Base-by-base conservation (phyloP, 2,329 filamentous ascomycete species). In the Diplocarpon rosae region DNA sequence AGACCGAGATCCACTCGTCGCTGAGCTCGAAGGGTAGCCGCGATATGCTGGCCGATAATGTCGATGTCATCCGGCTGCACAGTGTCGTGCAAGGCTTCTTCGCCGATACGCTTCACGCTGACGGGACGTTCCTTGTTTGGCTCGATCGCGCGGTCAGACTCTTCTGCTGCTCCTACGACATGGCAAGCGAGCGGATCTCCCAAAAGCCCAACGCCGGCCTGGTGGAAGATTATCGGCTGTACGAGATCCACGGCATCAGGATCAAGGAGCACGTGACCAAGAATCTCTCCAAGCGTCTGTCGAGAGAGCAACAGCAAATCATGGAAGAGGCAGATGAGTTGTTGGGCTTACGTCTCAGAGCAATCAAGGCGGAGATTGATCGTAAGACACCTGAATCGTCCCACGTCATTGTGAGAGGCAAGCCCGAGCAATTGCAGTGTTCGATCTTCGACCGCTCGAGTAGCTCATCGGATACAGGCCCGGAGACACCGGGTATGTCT, bases 1-100 rank as follows among this genome's bases (percentile, higher is more conserved):
- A 66, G 17, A 27, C 27, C 3, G 27, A 42, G 1, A 35, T 51
- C n/a, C 51, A 55, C 28, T 59, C 54, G 3, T 60, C 56, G 6
- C 58, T 56, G 35, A 57, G 51, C 24, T 59, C 58, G 3, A 55
- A 54, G 38, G 62, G 65, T 2, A 72, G 68, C 6, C 63, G 58
- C 43, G 66, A 71, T 46, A 64, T 65, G 56, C 52, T 63, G 2
- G 59, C 63, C 10, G 70, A 73, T 30, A 66, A 61, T 33, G 60
- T 74, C 7, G 72, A 76, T 43, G 66, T 73, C 15, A 64, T 76
- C 1, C 59, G 67, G 17, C 60, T 75, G 7, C 72, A 75, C 50
- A 67, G 66, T 28, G 70, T 75, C 5, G 69, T 75, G 1, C 72
- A 75, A 48, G 66, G 66, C 2, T 75, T 74, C 49, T 73, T 75